Base-by-base conservation (phyloP, 169 alveolate species). In the Eimeria mitis region DNA sequence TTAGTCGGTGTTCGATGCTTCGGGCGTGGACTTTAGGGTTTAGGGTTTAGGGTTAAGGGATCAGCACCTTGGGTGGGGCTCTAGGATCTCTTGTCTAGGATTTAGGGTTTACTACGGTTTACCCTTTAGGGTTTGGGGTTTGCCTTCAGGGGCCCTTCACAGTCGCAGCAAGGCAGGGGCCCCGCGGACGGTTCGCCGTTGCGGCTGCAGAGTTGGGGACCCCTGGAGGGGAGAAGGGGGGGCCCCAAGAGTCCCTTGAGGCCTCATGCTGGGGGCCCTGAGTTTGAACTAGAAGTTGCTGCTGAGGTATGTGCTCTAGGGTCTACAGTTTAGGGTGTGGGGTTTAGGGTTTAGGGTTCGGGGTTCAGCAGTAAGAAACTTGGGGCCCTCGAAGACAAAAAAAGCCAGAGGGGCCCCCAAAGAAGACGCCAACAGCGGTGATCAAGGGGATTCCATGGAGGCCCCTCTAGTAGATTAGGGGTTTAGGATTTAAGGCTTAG, bases 231-330 rank as follows among this genome's bases (percentile, higher is more conserved):
- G 4, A 44, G 87, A 8, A 11, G 87, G 61, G 87, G 63, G 59
- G 37, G 40, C 61, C 19, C 37, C 21, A 76, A 44, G 28, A 40
- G 87, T 9, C 87, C 87, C 40, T 37, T 76, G 87, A 37, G 87
- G 54, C 21, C n/a, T 16, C 87, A 31, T 44, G 61, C 40, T 13
- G 87, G 59, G 16, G 25, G 34, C 21, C 87, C 87, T 23, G 87
- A 76, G 61, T 37, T 76, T 40, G 87, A 13, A 31, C 44, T 76
- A 23, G 87, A 76, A 76, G 87, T 76, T n/a, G 87, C 87, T 42
- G 87, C 87, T 9, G 87, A 76, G 87, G 87, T 76, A 16, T 7
- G 81, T 28, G 79, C 79, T n/a, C n/a, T n/a, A n/a, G n/a, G n/a
- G n/a, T n/a, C n/a, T n/a, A n/a, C n/a, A n/a, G n/a, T n/a, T n/a